These are phyloP conservation scores for Carex arenaria DNA, from an alignment of 202 grass and related monocot genomes.

Conservation along the genomic window DNA sequence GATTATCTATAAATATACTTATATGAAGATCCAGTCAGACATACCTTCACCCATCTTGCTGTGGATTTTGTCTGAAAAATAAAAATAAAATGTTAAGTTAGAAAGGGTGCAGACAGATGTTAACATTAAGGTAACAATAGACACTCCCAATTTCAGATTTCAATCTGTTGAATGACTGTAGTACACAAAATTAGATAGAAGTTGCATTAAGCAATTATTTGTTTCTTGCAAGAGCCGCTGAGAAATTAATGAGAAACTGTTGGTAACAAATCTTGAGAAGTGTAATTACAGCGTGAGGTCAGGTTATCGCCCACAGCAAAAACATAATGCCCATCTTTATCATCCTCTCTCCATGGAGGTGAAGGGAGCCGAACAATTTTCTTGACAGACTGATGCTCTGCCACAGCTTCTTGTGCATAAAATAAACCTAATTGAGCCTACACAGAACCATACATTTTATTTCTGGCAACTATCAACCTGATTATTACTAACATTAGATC, in stretches of 20 bases:
- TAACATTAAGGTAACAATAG: background rate
- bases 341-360: conserved; percentile 75
- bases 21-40: conserved; percentile 17
- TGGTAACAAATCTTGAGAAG: conserved; percentile 11
- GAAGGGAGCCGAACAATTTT: conserved; percentile 36
- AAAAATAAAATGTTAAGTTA: background rate
- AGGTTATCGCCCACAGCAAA: conserved; percentile 96
- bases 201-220: background rate
- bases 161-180: background rate
- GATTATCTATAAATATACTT: conserved; percentile 3
- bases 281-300: conserved; percentile 76
- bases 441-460: conserved; percentile 25
- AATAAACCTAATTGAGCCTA: conserved; percentile 57
- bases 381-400: conserved; percentile 35
- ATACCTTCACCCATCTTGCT: conserved; percentile 99
- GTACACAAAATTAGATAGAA: background rate
- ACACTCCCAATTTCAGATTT: background rate
- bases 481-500: background rate
- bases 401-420: conserved; percentile 70
- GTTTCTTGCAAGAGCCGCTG: background rate
- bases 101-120: background rate
- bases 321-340: conserved; percentile 90
- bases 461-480: background rate
- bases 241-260: background rate
- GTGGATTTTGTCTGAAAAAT: conserved; percentile 70